phyloP scores from a whole-genome alignment of 192 early-diverging fungal genomes.

The Haplosporangium gracile region DNA sequence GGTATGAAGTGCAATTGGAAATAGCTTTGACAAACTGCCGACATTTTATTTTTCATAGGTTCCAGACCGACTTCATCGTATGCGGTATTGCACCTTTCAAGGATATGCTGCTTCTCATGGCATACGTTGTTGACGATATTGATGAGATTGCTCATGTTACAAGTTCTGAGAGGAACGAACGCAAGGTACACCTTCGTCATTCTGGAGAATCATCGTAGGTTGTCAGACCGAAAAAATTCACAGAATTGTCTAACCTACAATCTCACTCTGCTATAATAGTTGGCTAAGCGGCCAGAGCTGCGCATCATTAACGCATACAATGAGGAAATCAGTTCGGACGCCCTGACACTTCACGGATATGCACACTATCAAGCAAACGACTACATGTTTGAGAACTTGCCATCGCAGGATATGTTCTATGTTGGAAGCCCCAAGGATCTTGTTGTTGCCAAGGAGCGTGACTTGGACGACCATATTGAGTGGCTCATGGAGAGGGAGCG shows the following conservation, averaged over 20 bases:
- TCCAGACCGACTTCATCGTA: conserved; percentile 84
- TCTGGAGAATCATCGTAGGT: background rate
- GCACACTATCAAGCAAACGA: conserved; percentile 94
- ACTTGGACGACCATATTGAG: conserved; percentile 92
- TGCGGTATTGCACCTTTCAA: conserved; percentile 90
- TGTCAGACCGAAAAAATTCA: background rate
- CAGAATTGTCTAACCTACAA: background rate
- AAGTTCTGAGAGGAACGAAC: conserved; percentile 38
- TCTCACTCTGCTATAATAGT: conserved; percentile 14
- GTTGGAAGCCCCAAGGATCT: conserved; percentile 96
- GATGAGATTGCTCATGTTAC: conserved; percentile 65
- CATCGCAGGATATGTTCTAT: conserved; percentile 87
- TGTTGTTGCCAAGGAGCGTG: conserved; percentile 89
- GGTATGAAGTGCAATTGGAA: background rate
- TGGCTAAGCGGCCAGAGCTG: conserved; percentile 87
- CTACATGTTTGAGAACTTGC: conserved; percentile 84
- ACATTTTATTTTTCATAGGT: conserved; percentile 57
- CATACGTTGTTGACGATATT: conserved; percentile 73
- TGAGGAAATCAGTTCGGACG: conserved; percentile 91
- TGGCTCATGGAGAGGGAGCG: conserved; percentile 88
- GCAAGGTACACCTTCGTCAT: conserved; percentile 30
- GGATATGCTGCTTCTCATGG: conserved; percentile 77
- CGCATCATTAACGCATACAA: conserved; percentile 87
- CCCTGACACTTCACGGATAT: conserved; percentile 86
- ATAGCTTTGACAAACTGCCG: background rate